Conservation (phyloP, 2,329 filamentous ascomycete genomes). For the Claviceps africana region DNA sequence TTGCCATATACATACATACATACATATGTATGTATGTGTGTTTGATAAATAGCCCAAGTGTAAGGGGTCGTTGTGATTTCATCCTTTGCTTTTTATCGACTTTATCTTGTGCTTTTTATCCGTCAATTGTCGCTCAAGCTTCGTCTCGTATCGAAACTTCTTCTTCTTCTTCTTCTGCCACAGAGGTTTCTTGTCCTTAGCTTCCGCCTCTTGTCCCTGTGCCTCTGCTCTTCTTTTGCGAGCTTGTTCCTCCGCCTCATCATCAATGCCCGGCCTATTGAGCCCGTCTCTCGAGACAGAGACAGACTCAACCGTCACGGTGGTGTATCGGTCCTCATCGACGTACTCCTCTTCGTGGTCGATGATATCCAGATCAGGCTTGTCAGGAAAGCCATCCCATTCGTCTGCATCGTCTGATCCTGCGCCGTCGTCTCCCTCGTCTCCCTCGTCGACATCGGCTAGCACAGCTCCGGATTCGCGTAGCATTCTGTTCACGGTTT, state of each 20-base stretch:
- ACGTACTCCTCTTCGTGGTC: slow-evolving; percentile 88
- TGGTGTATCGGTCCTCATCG: slow-evolving; percentile 91
- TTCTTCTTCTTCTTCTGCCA: slow-evolving; percentile 64
- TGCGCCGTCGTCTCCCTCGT: slow-evolving; percentile 18
- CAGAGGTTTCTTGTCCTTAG: slow-evolving; percentile 17
- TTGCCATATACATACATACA: too few species aligned
- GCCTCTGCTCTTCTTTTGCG: slow-evolving; percentile 12
- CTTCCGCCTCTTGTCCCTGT: slow-evolving; percentile 15
- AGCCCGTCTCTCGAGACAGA: slow-evolving; percentile 64
- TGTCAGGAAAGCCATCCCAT: slow-evolving; percentile 53
- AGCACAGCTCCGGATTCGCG: slow-evolving; percentile 39
- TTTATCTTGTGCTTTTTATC: slow-evolving; percentile 58
- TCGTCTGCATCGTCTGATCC: slow-evolving; percentile 31
- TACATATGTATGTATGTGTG: too few species aligned
- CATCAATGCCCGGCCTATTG: slow-evolving; percentile 32
- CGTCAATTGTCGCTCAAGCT: slow-evolving; percentile 65
- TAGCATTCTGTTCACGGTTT: slow-evolving; percentile 58
- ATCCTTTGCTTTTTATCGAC: slow-evolving; percentile 53
- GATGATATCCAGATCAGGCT: slow-evolving; percentile 34
- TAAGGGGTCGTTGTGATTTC: slow-evolving; percentile 26
- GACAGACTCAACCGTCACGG: slow-evolving; percentile 84
- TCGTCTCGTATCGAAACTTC: slow-evolving; percentile 87
- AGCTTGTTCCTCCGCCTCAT: slow-evolving; percentile 21
- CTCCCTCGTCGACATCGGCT: slow-evolving; percentile 25
- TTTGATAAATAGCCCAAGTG: neutral